Percentiles rank a stretch among this genome's conserved stretches.
Evolutionary conservation across 2,329 filamentous ascomycete genomes (phyloP).

Genomic region (Sordariomycetes sp.): DNA sequence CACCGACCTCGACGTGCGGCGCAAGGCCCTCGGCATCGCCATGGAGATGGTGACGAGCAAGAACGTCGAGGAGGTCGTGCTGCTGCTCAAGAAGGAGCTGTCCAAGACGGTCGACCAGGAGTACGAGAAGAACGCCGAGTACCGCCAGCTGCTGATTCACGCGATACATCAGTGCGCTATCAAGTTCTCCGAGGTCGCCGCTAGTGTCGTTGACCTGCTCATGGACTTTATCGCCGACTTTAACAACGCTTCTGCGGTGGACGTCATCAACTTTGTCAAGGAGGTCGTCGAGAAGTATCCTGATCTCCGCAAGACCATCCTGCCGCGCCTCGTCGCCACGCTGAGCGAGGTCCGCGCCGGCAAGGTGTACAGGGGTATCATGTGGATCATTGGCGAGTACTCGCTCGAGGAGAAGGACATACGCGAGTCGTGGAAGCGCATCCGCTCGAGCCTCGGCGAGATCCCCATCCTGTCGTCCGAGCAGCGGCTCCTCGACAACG

Average conservation of each 20-base stretch:
- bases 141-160: slow-evolving; percentile 88
- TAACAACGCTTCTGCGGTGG: slow-evolving; percentile 90
- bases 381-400: slow-evolving; percentile 98
- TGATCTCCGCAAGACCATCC: slow-evolving; percentile 72
- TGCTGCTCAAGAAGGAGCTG: slow-evolving; percentile 93
- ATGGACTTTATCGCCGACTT: slow-evolving; percentile 99
- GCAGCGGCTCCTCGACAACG: slow-evolving; percentile 79
- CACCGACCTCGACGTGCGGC: slow-evolving; percentile 88
- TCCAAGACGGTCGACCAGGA: slow-evolving; percentile 96
- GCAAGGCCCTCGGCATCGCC: slow-evolving; percentile 79
- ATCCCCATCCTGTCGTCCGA: slow-evolving; percentile 95
- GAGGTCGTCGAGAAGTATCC: slow-evolving; percentile 98
- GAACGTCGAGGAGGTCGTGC: slow-evolving; percentile 94
- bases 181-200: slow-evolving; percentile 96
- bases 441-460: slow-evolving; percentile 84
- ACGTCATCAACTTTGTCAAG: slow-evolving; percentile 97
- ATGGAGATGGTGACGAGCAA: slow-evolving; percentile 98
- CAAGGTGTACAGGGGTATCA: slow-evolving; percentile 90
- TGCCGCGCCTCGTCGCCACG: slow-evolving; percentile 78
- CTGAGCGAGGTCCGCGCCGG: slow-evolving; percentile 87
- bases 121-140: slow-evolving; percentile 96
- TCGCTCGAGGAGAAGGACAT: slow-evolving; percentile 90
- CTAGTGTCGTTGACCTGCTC: slow-evolving; percentile 87
- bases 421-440: slow-evolving; percentile 90
- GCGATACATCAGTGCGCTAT: slow-evolving; percentile 98